These are phyloP conservation scores for Globomyces pollinis-pini DNA, from an alignment of 192 early-diverging fungal species.

Conservation along the genomic window DNA sequence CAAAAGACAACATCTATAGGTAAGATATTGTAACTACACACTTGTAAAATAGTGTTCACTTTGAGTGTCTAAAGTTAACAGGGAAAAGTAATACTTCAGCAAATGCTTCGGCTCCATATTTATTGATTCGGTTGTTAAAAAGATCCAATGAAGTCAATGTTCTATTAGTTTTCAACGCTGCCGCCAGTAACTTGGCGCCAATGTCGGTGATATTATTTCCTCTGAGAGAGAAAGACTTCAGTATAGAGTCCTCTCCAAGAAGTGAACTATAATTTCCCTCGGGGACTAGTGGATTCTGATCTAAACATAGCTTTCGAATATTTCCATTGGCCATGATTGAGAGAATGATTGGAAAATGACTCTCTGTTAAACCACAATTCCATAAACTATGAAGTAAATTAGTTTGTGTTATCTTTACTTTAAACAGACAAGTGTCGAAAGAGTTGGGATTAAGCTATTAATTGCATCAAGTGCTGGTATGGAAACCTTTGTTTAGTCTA, in stretches of 20 bases:
- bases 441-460: background rate
- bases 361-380: conserved; percentile 39
- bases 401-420: background rate
- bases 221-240: conserved; percentile 29
- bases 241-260: conserved; percentile 27
- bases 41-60: conserved; percentile 32
- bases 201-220: conserved; percentile 32
- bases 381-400: conserved; percentile 27
- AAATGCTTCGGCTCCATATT: conserved; percentile 37
- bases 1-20: conserved; percentile 36
- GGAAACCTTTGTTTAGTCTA: too few relatives aligned
- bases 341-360: conserved; percentile 26
- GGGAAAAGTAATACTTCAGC: too few relatives aligned
- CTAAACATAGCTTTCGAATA: conserved; percentile 28
- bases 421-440: background rate
- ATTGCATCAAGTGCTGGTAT: background rate
- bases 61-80: too few relatives aligned
- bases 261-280: conserved; percentile 26
- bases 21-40: too few relatives aligned
- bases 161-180: conserved; percentile 30
- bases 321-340: conserved; percentile 14
- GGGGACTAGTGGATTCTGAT: conserved; percentile 41
- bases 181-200: conserved; percentile 29
- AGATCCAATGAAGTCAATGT: conserved; percentile 27
- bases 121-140: conserved; percentile 38